Evolutionary conservation across 1,139 yeast species (phyloP).

Genomic region (Zygoascus sp.): DNA sequence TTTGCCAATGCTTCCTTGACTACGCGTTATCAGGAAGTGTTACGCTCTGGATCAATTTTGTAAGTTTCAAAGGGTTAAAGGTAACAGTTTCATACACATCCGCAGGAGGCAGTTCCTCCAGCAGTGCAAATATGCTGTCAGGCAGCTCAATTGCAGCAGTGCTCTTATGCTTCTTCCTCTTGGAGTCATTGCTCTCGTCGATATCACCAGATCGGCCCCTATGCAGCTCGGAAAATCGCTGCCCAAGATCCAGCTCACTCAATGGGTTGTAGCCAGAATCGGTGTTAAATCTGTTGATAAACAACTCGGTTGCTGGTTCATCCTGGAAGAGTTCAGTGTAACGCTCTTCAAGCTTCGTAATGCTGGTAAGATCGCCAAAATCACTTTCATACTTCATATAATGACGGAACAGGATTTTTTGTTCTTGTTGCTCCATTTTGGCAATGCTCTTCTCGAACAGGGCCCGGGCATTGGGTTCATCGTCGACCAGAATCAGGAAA

Average conservation of each 20-base stretch:
- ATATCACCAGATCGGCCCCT: too few relatives aligned
- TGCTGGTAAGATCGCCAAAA: conserved; percentile 64
- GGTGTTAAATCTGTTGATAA: conserved; percentile 41
- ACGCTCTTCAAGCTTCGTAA: conserved; percentile 60
- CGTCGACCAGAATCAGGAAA: conserved; percentile 66
- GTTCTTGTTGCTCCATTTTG: conserved; percentile 37
- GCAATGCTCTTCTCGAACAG: conserved; percentile 65
- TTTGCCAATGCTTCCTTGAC: too few relatives aligned
- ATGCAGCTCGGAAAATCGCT: conserved; percentile 10
- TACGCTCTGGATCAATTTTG: conserved; percentile 22
- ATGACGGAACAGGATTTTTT: conserved; percentile 44
- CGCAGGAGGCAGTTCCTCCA: conserved; percentile 33
- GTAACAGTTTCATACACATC: conserved; percentile 27
- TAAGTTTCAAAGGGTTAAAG: conserved; percentile 27
- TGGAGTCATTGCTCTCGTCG: neutral
- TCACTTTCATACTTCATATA: conserved; percentile 52
- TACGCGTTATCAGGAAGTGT: conserved; percentile 16
- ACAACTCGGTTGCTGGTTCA: conserved; percentile 27
- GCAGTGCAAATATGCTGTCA: conserved; percentile 24
- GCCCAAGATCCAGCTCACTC: conserved; percentile 40
- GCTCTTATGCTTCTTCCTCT: conserved; percentile 10
- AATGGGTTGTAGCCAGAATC: conserved; percentile 42
- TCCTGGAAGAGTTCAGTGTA: conserved; percentile 64
- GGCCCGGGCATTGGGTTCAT: conserved; percentile 76
- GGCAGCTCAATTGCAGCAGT: conserved; percentile 13